A percentile compares a stretch with the other conserved stretches of the same genome.
Evolutionary conservation across 768 basidiomycete species (phyloP).

Genomic region (Holtermannia corniformis): DNA sequence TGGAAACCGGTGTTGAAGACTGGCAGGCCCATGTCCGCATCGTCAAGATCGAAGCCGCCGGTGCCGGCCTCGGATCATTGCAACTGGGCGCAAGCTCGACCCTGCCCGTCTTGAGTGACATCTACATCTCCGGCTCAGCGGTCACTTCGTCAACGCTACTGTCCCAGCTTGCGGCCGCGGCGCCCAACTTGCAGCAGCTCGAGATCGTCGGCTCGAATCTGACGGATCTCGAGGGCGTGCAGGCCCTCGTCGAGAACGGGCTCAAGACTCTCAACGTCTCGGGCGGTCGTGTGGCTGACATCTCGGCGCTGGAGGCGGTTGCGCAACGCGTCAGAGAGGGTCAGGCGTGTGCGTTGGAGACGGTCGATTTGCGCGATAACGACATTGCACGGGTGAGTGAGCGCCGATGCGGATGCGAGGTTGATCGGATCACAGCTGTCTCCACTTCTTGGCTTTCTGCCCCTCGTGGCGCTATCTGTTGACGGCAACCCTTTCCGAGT

Average conservation of each 20-base stretch:
- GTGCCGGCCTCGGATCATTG: no score
- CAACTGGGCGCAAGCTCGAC: no score
- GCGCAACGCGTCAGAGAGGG: background rate
- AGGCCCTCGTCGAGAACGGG: background rate
- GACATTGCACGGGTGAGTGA: no score
- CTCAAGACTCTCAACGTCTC: conserved; percentile 1
- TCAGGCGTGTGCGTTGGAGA: conserved; percentile 2
- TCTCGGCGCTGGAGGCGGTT: conserved; percentile 2
- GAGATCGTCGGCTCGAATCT: conserved; percentile 8
- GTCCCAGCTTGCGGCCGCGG: background rate
- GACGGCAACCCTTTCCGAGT: no score
- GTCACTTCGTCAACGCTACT: background rate
- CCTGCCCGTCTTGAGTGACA: conserved; percentile 1
- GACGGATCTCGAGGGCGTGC: conserved; percentile 4
- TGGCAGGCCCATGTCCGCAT: no score
- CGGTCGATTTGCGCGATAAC: conserved; percentile 14
- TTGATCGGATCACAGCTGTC: no score
- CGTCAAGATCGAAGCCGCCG: no score
- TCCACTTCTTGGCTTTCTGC: no score
- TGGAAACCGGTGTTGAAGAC: no score
- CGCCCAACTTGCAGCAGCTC: conserved; percentile 6
- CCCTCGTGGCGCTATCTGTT: no score
- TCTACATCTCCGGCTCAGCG: conserved; percentile 1
- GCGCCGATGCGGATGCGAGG: no score
- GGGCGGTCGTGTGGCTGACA: conserved; percentile 2